A percentile compares a stretch with the other conserved stretches of the same genome.
Evolutionary conservation across 2,329 filamentous ascomycete genomes (phyloP).

Genomic region (Tolypocladium sp.): DNA sequence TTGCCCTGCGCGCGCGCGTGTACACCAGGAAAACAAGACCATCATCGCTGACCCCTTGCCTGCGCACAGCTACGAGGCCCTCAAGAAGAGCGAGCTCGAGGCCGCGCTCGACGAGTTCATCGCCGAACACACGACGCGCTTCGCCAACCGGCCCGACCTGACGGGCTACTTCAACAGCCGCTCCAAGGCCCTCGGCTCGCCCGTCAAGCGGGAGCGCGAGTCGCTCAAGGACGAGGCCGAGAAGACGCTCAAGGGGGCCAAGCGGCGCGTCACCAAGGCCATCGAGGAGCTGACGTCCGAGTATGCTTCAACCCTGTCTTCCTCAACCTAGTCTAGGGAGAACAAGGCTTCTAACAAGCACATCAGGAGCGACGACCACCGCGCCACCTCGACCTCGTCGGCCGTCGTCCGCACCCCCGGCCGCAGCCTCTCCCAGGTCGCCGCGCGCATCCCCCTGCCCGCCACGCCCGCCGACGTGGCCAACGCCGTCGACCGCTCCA

Average conservation of each 20-base stretch:
- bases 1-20: conserved; percentile 1
- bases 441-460: conserved; percentile 60
- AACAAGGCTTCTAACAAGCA: neutral
- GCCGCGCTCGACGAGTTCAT: conserved; percentile 65
- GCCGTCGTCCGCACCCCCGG: conserved; percentile 40
- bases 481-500: conserved; percentile 63
- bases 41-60: neutral
- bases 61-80: conserved; percentile 51
- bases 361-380: conserved; percentile 19
- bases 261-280: conserved; percentile 35
- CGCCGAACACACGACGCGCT: conserved; percentile 55
- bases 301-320: no score
- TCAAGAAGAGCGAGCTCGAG: conserved; percentile 76
- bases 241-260: conserved; percentile 33
- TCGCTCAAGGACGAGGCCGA: conserved; percentile 24
- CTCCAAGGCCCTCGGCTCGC: conserved; percentile 48
- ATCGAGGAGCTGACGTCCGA: conserved; percentile 35
- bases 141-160: conserved; percentile 54
- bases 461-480: conserved; percentile 73
- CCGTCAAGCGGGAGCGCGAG: conserved; percentile 48
- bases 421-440: conserved; percentile 43
- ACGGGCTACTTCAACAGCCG: conserved; percentile 68
- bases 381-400: conserved; percentile 28
- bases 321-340: neutral
- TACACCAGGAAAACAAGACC: neutral